These are phyloP conservation scores for Cladosporium sphaerospermum DNA, from an alignment of 2,329 filamentous ascomycete genomes.

Conservation along the genomic window DNA sequence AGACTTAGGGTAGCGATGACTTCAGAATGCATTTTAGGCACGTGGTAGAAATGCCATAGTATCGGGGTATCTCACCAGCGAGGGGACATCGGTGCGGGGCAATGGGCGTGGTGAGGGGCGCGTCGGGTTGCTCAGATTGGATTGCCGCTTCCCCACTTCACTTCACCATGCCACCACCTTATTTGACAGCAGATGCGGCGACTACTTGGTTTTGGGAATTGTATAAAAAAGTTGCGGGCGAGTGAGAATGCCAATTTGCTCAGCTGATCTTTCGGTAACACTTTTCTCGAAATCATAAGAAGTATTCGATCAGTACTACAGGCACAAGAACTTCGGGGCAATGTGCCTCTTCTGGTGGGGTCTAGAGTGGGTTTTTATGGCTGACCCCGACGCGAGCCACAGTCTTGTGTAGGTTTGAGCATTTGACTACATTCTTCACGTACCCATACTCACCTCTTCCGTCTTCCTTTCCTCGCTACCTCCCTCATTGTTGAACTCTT, in stretches of 20 bases:
- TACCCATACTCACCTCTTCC: neutral
- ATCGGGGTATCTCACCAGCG: neutral
- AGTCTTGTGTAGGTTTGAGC: neutral
- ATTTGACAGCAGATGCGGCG: no score
- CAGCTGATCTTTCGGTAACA: no score
- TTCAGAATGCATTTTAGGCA: no score
- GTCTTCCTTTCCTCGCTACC: neutral
- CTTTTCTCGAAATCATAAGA: no score
- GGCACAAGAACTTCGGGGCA: no score
- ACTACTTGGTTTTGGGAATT: no score
- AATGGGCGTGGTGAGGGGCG: neutral
- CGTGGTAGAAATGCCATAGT: no score
- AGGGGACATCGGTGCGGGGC: neutral
- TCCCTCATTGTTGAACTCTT: neutral
- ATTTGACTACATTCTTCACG: neutral
- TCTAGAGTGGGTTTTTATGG: neutral
- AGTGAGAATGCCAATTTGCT: no score
- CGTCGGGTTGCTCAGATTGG: neutral
- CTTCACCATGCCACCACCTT: neutral
- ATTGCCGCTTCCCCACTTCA: neutral
- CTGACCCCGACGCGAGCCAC: conserved; percentile 3
- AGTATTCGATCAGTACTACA: no score
- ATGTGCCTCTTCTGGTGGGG: neutral
- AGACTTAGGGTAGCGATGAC: no score
- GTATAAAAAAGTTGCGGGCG: no score